Conservation (phyloP, 2,329 filamentous ascomycete species). For the Keithomyces neogunnii region DNA sequence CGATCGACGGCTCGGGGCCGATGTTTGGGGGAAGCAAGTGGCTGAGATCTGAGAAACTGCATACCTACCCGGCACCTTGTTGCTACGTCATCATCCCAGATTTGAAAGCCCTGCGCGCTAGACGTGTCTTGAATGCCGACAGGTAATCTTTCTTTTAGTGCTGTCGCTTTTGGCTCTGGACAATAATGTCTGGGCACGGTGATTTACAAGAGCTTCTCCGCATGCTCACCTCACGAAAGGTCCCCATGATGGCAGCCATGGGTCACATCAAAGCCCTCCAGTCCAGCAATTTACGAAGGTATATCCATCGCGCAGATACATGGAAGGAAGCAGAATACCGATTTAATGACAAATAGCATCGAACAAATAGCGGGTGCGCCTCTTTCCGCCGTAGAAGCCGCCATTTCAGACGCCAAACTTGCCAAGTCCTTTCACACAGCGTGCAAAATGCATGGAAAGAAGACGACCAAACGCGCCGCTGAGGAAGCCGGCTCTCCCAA, state of each 20-base stretch:
- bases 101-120: background rate
- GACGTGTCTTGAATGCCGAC: background rate
- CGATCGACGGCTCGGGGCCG: slow-evolving; percentile 8
- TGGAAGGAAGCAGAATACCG: background rate
- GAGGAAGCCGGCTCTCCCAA: slow-evolving; percentile 10
- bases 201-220: slow-evolving; percentile 55
- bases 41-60: background rate
- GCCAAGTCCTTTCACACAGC: slow-evolving; percentile 44
- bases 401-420: slow-evolving; percentile 38
- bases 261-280: slow-evolving; percentile 50
- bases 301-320: slow-evolving; percentile 9
- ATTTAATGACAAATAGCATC: slow-evolving; percentile 29
- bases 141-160: background rate
- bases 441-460: slow-evolving; percentile 45
- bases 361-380: slow-evolving; percentile 45
- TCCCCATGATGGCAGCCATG: slow-evolving; percentile 52
- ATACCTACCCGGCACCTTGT: background rate
- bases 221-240: slow-evolving; percentile 49
- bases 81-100: background rate
- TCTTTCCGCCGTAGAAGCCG: slow-evolving; percentile 33
- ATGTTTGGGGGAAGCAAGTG: background rate
- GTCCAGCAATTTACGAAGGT: slow-evolving; percentile 47
- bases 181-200: slow-evolving; percentile 44
- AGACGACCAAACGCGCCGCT: slow-evolving; percentile 21
- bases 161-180: background rate